Evolutionary conservation across 2,329 filamentous ascomycete species (phyloP).

Genomic region (Chrysosporium keratinophilum): DNA sequence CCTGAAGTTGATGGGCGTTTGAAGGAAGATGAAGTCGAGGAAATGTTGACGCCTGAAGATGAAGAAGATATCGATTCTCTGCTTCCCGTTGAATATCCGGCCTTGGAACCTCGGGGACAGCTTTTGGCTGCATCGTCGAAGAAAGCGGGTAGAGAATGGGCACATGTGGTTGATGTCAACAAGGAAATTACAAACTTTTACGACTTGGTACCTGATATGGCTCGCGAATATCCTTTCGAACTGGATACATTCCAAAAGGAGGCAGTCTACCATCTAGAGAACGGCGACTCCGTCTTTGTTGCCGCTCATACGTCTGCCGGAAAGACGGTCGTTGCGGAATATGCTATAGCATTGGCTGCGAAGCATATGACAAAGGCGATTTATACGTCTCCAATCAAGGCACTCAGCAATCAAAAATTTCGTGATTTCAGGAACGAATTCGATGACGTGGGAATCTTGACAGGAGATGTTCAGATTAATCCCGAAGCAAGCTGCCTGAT

Average conservation of each 20-base stretch:
- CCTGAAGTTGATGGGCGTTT: slow-evolving; percentile 19
- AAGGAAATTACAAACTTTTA: slow-evolving; percentile 87
- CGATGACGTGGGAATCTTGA: slow-evolving; percentile 92
- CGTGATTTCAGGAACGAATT: slow-evolving; percentile 84
- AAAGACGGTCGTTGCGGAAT: slow-evolving; percentile 96
- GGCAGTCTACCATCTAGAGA: slow-evolving; percentile 92
- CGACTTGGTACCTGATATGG: slow-evolving; percentile 92
- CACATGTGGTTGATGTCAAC: slow-evolving; percentile 95
- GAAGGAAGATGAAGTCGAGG: slow-evolving; percentile 18
- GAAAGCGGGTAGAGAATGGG: slow-evolving; percentile 79
- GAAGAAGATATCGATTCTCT: slow-evolving; percentile 65
- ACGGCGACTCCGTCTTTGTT: slow-evolving; percentile 93
- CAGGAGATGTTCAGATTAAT: slow-evolving; percentile 95
- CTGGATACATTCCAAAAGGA: slow-evolving; percentile 98
- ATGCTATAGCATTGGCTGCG: slow-evolving; percentile 90
- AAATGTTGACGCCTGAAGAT: slow-evolving; percentile 26
- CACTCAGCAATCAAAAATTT: slow-evolving; percentile 96
- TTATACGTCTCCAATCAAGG: slow-evolving; percentile 97
- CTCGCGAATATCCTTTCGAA: slow-evolving; percentile 90
- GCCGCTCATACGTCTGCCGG: slow-evolving; percentile 95
- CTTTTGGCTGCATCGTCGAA: slow-evolving; percentile 61
- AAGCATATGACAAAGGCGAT: slow-evolving; percentile 99
- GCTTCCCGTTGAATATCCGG: slow-evolving; percentile 84
- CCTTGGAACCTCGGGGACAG: slow-evolving; percentile 71
- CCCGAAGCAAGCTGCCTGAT: slow-evolving; percentile 96